Percentiles rank a stretch among this genome's conserved stretches.
phyloP scores from a whole-genome alignment of 1,139 yeast genomes.

The Nakaseomyces nivariensis region DNA sequence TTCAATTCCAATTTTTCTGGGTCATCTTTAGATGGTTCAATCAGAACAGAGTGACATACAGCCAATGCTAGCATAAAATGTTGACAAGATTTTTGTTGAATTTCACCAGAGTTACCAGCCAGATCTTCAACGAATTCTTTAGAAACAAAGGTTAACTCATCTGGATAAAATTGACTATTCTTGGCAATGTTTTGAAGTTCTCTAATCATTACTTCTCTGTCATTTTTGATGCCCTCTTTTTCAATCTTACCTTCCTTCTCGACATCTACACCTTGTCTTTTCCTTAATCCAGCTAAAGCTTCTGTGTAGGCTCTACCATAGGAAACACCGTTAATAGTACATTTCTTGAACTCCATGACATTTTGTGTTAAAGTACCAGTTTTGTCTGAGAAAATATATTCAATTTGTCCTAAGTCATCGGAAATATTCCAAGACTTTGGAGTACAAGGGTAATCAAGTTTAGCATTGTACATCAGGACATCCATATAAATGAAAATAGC shows the following conservation, averaged over 20 bases:
- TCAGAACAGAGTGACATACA: slow-evolving; percentile 83
- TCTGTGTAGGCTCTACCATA: slow-evolving; percentile 96
- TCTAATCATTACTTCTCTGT: slow-evolving; percentile 55
- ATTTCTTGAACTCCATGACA: slow-evolving; percentile 93
- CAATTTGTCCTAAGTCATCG: slow-evolving; percentile 94
- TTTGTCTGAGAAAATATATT: slow-evolving; percentile 90
- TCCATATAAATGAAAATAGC: slow-evolving; percentile 91
- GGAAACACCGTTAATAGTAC: slow-evolving; percentile 72
- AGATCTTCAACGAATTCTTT: slow-evolving; percentile 51
- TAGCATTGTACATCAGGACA: slow-evolving; percentile 73
- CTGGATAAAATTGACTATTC: slow-evolving; percentile 52
- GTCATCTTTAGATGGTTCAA: slow-evolving; percentile 51
- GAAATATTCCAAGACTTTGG: slow-evolving; percentile 97
- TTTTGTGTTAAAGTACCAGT: slow-evolving; percentile 96
- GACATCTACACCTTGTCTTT: slow-evolving; percentile 75
- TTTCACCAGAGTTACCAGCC: slow-evolving; percentile 39
- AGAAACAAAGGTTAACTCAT: slow-evolving; percentile 73
- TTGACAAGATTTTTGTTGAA: slow-evolving; percentile 55
- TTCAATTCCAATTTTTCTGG: slow-evolving; percentile 58
- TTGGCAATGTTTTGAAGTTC: slow-evolving; percentile 35
- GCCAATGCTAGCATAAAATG: slow-evolving; percentile 84
- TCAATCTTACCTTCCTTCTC: slow-evolving; percentile 58
- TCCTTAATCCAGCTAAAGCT: slow-evolving; percentile 86
- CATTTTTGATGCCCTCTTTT: slow-evolving; percentile 49
- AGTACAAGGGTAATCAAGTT: slow-evolving; percentile 85